Base-by-base conservation (phyloP, 2,329 filamentous ascomycete species). In the Calonectria pseudoturangicola region DNA sequence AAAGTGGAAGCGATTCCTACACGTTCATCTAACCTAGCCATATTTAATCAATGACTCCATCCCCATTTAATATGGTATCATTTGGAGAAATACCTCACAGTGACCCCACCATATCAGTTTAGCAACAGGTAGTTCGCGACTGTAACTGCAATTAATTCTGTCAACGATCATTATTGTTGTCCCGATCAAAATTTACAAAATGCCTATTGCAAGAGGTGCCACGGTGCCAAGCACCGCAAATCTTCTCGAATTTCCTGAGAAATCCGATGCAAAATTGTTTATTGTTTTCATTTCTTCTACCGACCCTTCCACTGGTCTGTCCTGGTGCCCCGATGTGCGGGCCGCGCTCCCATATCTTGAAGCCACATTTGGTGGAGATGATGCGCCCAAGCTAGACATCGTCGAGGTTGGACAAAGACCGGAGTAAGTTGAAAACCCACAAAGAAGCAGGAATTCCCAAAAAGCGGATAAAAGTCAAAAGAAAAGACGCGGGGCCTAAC, bases 301-400 rank as follows among this genome's bases (percentile, higher is more conserved):
- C 6, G 45, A 65, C 28, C 62, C 41, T 12, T 25, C 28, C 15
- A 50, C 62, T 5, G 62, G 62, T 12, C 30, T 65, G 12, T 65
- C 62, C 7, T 65, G 62, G 62, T 65, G 62, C n/a, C 62, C 62
- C 16, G 62, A 65, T n/a, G 62, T 65, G 15, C 43, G 45, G 7
- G 45, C 62, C n/a, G 62, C 62, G 30, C 30, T 65, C 27, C 62
- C 62, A 18, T 65, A 50, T 10, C 27, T 65, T 13, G 43, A 50
- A 18, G 30, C 62, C 9, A 45, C 28, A n/a, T 65, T 65, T 48
- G 27, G n/a, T 18, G 43, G 43, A 33, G 28, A 50, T 2, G 18
- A 50, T 12, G 41, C 45, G 13, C 62, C 41, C 4, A 50, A 50
- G 3, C 18, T 65, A 27, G n/a, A 27, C 13, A 25, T 65, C n/a